Evolutionary conservation across 805 yeast species (phyloP).

Genomic region (Candida montana): DNA sequence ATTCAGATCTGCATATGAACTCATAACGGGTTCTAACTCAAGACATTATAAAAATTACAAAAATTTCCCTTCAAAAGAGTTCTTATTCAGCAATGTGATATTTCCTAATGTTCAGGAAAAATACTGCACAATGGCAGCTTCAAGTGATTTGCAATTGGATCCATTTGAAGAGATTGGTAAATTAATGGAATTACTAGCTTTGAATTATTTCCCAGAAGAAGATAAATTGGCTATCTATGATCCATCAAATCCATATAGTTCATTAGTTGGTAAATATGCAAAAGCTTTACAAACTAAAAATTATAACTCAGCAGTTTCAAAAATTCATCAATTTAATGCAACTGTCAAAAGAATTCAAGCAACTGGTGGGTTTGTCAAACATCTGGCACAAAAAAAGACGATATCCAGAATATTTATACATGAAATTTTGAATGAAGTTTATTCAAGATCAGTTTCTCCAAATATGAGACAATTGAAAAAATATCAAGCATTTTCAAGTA

Average conservation of each 20-base stretch:
- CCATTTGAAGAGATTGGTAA: slow-evolving; percentile 60
- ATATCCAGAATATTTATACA: slow-evolving; percentile 46
- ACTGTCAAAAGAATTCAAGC: slow-evolving; percentile 32
- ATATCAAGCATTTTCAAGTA: slow-evolving; percentile 84
- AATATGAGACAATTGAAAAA: slow-evolving; percentile 54
- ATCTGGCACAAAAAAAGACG: slow-evolving; percentile 27
- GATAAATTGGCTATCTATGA: slow-evolving; percentile 30
- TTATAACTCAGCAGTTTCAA: slow-evolving; percentile 23
- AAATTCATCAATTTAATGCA: slow-evolving; percentile 40
- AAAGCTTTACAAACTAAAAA: slow-evolving; percentile 29
- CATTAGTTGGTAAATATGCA: slow-evolving; percentile 36
- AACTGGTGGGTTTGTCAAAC: slow-evolving; percentile 25
- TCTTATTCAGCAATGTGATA: slow-evolving; percentile 26
- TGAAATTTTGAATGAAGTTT: slow-evolving; percentile 66
- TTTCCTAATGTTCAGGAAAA: slow-evolving; percentile 46
- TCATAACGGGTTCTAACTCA: slow-evolving; percentile 14
- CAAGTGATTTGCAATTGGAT: slow-evolving; percentile 49
- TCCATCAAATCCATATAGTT: slow-evolving; percentile 29
- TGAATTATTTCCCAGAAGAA: slow-evolving; percentile 35
- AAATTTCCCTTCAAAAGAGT: slow-evolving; percentile 21
- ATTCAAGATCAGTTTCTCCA: slow-evolving; percentile 76
- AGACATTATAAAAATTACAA: slow-evolving; percentile 26
- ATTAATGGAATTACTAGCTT: slow-evolving; percentile 38
- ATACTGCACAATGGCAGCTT: slow-evolving; percentile 42
- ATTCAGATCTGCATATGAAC: slow-evolving; percentile 17